A percentile compares a stretch with the other conserved stretches of the same genome.
These are phyloP conservation scores for Prototheca wickerhamii DNA, from an alignment of 163 green algal species.

Conservation along the genomic window DNA sequence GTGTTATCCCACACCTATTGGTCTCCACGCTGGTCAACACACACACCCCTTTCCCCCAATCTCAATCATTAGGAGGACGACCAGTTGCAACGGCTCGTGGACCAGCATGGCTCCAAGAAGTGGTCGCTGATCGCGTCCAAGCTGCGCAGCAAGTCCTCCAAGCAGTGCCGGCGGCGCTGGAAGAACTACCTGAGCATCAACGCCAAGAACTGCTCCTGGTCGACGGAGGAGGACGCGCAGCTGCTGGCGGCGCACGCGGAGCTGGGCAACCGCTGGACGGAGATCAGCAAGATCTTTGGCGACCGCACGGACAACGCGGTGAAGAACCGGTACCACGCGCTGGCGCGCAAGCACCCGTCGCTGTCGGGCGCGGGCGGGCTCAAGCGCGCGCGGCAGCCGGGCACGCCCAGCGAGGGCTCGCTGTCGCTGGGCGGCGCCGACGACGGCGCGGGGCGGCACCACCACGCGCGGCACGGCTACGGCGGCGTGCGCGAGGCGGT, in stretches of 20 bases:
- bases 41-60: not conserved
- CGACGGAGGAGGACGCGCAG: conserved; percentile 26
- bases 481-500: too few species aligned
- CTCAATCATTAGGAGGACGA: conserved; percentile 54
- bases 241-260: conserved; percentile 42
- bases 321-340: conserved; percentile 75
- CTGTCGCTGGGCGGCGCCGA: not conserved
- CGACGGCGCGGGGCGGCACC: not conserved
- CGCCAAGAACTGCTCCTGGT: conserved; percentile 63
- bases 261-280: conserved; percentile 90
- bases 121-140: conserved; percentile 64
- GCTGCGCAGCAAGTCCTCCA: conserved; percentile 62
- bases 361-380: not conserved
- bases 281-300: conserved; percentile 78
- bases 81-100: conserved; percentile 49
- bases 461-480: too few species aligned
- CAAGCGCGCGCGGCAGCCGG: not conserved
- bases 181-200: conserved; percentile 63
- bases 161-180: conserved; percentile 63
- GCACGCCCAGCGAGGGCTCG: not conserved
- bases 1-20: not conserved
- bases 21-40: not conserved
- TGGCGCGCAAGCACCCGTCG: conserved; percentile 19
- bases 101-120: conserved; percentile 60
- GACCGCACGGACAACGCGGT: conserved; percentile 93